Evolutionary conservation across 371 early-diverging fungal species (phyloP).

Genomic region (Mucor piriformis): DNA sequence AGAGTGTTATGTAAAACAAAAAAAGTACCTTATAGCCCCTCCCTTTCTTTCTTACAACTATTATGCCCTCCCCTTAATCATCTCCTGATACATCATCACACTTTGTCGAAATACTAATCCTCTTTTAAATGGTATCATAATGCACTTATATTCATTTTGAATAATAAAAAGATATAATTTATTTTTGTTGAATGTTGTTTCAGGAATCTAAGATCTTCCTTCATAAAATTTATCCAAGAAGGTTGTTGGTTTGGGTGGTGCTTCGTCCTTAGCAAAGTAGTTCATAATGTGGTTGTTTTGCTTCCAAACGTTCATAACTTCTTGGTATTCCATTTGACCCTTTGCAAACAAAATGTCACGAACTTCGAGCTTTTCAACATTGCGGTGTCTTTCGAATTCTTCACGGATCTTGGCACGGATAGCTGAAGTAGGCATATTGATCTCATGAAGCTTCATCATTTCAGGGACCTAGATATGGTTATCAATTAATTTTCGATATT

Average conservation of each 20-base stretch:
- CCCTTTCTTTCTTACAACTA: neutral
- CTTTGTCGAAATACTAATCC: no score
- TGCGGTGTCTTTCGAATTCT: conserved; percentile 89
- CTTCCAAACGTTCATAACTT: conserved; percentile 96
- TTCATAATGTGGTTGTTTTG: conserved; percentile 89
- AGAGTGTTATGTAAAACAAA: neutral
- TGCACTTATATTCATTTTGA: neutral
- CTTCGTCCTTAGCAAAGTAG: conserved; percentile 84
- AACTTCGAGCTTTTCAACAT: conserved; percentile 76
- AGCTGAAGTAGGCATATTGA: conserved; percentile 74
- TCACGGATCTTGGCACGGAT: conserved; percentile 88
- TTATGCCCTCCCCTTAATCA: neutral
- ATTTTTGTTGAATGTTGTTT: neutral
- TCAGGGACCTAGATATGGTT: conserved; percentile 68
- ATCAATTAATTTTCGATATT: neutral
- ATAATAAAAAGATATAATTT: neutral
- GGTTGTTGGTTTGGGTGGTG: conserved; percentile 70
- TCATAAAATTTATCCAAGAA: conserved; percentile 89
- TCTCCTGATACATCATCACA: neutral
- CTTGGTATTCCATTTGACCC: conserved; percentile 89
- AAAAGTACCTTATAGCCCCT: neutral
- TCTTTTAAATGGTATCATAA: no score
- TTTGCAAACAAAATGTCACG: conserved; percentile 88
- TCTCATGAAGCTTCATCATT: conserved; percentile 77
- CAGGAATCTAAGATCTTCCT: conserved; percentile 56